Evolutionary conservation across 805 yeast genomes (phyloP), one percentile per base, ranked within the genome.

Genomic region (Zygosaccharomyces rouxii): DNA sequence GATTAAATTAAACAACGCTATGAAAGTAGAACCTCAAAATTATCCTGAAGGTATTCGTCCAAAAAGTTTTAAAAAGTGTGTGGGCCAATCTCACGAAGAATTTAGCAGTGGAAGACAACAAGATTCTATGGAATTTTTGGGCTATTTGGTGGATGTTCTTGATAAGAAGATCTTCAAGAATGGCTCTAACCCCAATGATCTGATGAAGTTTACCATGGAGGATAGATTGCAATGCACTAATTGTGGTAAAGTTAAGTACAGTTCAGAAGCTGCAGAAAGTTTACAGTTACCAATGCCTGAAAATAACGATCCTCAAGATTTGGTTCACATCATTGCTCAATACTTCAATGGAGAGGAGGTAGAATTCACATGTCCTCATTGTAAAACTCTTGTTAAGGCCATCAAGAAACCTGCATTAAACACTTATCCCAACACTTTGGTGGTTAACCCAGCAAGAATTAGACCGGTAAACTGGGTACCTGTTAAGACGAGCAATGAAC

Each of bases 401-500:
- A 54, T 28, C 0, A 65, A 64, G 44, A 54, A 43, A 10, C 57
- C 65, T 13, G 58, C 60, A 1, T 55, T 67, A 9, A 54, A 56
- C 28, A 72, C 87, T 0, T 83, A 71, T 55, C 99, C 99, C 0
- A 70, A 80, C n/a, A 75, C 77, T 9, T 70, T 94, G 25, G 77
- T 87, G 3, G 71, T 88, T 0, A 83, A 83, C 52, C 86, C 89
- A 2, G 84, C 88, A 52, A 75, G 98, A 59, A 88, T 92, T 48
- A 81, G 84, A 53, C 69, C 95, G 31, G 86, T 83, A 38, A 88
- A 89, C 60, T 94, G 97, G 98, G 85, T 82, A 1, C 97, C 98
- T 0, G 73, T 79, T 0, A 94, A 94, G 64, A 74, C 86, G 0
- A 84, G 81, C 51, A 86, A 84, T 4, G 95, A 95, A 2, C 74